Evolutionary conservation across 78 protist species (phyloP).

Genomic region (Diacronema lutheri): DNA sequence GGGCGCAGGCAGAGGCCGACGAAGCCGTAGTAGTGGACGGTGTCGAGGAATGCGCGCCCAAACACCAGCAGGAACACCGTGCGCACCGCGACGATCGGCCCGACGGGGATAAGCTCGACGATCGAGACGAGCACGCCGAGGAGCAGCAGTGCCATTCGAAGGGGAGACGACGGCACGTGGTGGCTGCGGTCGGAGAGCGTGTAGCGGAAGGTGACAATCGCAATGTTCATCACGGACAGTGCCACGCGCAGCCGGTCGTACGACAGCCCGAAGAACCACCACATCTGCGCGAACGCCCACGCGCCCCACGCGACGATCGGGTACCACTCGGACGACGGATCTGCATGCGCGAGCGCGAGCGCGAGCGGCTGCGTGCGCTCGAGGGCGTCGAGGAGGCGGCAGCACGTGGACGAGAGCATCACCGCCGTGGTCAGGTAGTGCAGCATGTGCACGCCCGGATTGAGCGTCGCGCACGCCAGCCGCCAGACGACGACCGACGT

Average conservation of each 20-base stretch:
- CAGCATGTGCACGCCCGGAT: background rate
- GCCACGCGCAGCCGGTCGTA: background rate
- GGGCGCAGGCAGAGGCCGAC: background rate
- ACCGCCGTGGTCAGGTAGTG: background rate
- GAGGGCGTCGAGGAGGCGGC: background rate
- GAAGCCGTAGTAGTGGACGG: background rate
- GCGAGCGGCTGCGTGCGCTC: background rate
- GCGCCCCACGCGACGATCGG: background rate
- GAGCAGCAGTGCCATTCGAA: background rate
- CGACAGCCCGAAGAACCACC: slow-evolving; percentile 9
- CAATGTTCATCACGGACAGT: background rate
- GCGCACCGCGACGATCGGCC: background rate
- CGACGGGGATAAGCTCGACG: background rate
- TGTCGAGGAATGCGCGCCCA: background rate
- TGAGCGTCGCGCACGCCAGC: background rate
- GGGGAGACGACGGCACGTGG: background rate
- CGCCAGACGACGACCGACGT: background rate
- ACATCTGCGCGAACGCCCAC: background rate
- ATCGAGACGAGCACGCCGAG: background rate
- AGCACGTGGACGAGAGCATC: background rate
- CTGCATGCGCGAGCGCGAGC: background rate
- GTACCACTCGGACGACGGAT: background rate
- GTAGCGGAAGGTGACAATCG: background rate
- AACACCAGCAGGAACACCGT: background rate
- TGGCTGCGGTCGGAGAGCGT: background rate